Percentiles rank a stretch among this genome's conserved stretches.
Conservation (phyloP, 805 yeast genomes). For the Suhomyces pyralidae region DNA sequence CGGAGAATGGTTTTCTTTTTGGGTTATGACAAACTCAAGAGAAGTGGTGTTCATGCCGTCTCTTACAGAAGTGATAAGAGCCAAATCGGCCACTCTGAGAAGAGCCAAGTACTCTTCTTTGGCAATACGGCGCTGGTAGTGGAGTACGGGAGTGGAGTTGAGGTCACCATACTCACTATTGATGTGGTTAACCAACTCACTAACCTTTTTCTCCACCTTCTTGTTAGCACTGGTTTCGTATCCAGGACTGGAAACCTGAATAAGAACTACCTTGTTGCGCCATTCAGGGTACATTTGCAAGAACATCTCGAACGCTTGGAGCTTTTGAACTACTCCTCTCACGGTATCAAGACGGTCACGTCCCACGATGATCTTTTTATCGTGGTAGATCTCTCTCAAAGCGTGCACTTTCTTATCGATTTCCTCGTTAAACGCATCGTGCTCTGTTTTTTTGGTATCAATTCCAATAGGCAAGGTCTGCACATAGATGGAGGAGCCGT, state of each 20-base stretch:
- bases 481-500: slow-evolving; percentile 74
- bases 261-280: slow-evolving; percentile 79
- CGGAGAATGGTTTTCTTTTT: slow-evolving; percentile 69
- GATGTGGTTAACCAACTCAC: slow-evolving; percentile 77
- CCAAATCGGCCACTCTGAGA: slow-evolving; percentile 84
- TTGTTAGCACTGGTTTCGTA: slow-evolving; percentile 46
- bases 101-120: slow-evolving; percentile 88
- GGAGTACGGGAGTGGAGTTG: slow-evolving; percentile 84
- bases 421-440: slow-evolving; percentile 49
- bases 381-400: slow-evolving; percentile 59
- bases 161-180: slow-evolving; percentile 83
- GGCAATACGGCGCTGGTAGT: slow-evolving; percentile 85
- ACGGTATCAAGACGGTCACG: slow-evolving; percentile 90
- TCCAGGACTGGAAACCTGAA: slow-evolving; percentile 88
- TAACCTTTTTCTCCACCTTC: slow-evolving; percentile 74
- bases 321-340: slow-evolving; percentile 89
- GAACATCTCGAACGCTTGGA: slow-evolving; percentile 86
- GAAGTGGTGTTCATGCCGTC: slow-evolving; percentile 98
- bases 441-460: slow-evolving; percentile 65
- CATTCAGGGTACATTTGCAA: slow-evolving; percentile 90
- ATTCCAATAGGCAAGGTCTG: slow-evolving; percentile 87
- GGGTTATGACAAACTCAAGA: slow-evolving; percentile 86
- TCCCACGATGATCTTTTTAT: slow-evolving; percentile 81
- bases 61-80: slow-evolving; percentile 83
- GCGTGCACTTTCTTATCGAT: slow-evolving; percentile 64